Percentiles rank a stretch among this genome's conserved stretches.
Evolutionary conservation across 2,329 filamentous ascomycete species (phyloP).

Genomic region (Eutypa lata): DNA sequence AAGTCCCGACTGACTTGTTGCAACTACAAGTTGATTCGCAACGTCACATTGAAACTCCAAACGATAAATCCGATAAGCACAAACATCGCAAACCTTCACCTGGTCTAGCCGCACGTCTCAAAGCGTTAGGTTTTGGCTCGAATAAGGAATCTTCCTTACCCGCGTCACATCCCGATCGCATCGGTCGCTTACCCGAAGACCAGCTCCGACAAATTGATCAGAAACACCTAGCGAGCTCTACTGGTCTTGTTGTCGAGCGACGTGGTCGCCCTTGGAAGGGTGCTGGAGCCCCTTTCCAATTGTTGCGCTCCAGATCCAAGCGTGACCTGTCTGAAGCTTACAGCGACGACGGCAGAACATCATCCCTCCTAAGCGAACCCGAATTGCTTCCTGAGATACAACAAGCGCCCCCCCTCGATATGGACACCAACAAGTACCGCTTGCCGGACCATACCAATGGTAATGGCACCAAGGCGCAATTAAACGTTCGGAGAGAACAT

Average conservation of each 20-base stretch:
- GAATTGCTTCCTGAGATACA: slow-evolving; percentile 51
- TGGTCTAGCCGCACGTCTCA: slow-evolving; percentile 62
- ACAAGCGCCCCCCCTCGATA: slow-evolving; percentile 49
- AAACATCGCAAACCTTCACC: slow-evolving; percentile 58
- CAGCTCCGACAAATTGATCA: slow-evolving; percentile 68
- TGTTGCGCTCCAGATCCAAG: slow-evolving; percentile 28
- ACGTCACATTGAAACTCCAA: slow-evolving; percentile 1
- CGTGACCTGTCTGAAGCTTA: slow-evolving; percentile 24
- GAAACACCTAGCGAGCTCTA: slow-evolving; percentile 57
- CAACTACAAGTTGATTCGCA: slow-evolving; percentile 34
- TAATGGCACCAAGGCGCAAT: slow-evolving; percentile 63
- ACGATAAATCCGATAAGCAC: neutral
- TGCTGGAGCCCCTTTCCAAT: slow-evolving; percentile 50
- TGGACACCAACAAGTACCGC: slow-evolving; percentile 73
- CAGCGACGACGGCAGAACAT: slow-evolving; percentile 7
- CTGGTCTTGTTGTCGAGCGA: slow-evolving; percentile 53
- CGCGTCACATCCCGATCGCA: slow-evolving; percentile 38
- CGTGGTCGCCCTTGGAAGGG: slow-evolving; percentile 72
- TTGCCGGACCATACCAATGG: slow-evolving; percentile 67
- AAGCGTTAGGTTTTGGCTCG: slow-evolving; percentile 59
- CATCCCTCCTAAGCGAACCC: slow-evolving; percentile 11
- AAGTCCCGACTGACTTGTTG: slow-evolving; percentile 38
- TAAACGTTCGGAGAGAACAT: slow-evolving; percentile 56
- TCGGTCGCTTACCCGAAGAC: slow-evolving; percentile 68
- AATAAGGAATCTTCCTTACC: slow-evolving; percentile 35